Evolutionary conservation across 169 alveolate genomes (phyloP).

Genomic region (Eimeria falciformis): DNA sequence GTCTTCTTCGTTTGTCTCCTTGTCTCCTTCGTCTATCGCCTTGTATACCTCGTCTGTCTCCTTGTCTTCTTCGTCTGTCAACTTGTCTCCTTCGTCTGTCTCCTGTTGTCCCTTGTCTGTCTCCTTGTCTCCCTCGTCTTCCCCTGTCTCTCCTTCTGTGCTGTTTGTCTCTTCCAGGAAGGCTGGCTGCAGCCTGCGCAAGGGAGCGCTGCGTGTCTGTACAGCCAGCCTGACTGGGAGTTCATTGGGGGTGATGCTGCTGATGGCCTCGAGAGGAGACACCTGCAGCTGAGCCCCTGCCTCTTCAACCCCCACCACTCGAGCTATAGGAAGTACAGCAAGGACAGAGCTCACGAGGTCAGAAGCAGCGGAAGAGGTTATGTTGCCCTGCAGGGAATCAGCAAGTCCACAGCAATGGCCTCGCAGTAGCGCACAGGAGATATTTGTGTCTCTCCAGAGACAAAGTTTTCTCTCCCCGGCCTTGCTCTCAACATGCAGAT

Average conservation of each 20-base stretch:
- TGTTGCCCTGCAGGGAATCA: slow-evolving; percentile 11
- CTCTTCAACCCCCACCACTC: not conserved
- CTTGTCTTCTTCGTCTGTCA: not conserved
- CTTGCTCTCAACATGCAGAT: no score
- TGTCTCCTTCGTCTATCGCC: not conserved
- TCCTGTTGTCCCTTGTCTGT: not conserved
- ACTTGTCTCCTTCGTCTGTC: not conserved
- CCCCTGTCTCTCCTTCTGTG: not conserved
- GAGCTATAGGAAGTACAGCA: not conserved
- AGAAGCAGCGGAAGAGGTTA: not conserved
- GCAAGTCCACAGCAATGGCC: no score
- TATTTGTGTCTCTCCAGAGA: not conserved
- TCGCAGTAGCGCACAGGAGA: not conserved
- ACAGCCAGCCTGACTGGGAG: not conserved
- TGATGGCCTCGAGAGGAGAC: not conserved
- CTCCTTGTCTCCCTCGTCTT: not conserved
- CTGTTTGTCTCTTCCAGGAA: not conserved
- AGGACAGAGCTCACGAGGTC: not conserved
- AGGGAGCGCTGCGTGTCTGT: not conserved
- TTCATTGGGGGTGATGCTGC: not conserved
- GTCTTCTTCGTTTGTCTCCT: not conserved
- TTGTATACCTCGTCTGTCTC: not conserved
- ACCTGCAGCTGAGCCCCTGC: not conserved
- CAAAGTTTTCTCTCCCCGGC: not conserved
- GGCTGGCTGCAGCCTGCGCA: not conserved